Evolutionary conservation across 208 protist species (phyloP), one percentile per base, ranked within the genome.

Genomic region (Leishmania major): DNA sequence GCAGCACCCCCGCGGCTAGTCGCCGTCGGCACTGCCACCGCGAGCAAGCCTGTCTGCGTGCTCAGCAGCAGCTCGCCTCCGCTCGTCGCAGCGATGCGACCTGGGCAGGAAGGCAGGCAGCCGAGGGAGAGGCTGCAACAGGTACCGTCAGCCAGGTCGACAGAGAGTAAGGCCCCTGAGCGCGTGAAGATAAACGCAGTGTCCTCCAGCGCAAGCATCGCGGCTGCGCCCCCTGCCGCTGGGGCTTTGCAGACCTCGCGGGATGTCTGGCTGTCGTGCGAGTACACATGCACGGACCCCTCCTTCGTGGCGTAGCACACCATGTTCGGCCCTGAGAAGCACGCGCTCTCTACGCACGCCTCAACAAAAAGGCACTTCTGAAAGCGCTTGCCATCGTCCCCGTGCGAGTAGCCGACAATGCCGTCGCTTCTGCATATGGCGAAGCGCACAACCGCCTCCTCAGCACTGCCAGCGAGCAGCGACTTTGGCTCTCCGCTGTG

Each of bases 331-430:
- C 71, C 66, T 13, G n/a, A 70, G 4, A 31, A 13, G 40, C 71
- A 77, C n/a, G 77, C 77, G 13, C 11, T 35, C 37, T 40, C 77
- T 45, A 43, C 62, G 3, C 25, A 5, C 31, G 37, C 71, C 15
- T 53, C 37, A 3, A 80, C n/a, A 17, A 60, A 60, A 64, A 85
- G 78, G 70, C 64, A 71, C 35, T 43, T 59, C 53, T 35, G 35
- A 66, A 78, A 81, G 45, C 69, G 17, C 0, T 72, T n/a, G 53
- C 53, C 57, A 13, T 62, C 49, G 19, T 57, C 55, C 10, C 19
- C 19, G 10, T 69, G 82, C 15, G 75, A 60, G 53, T 80, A 85
- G 40, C 82, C 82, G 19, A 59, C 59, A 71, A 85, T 79, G 60
- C 59, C n/a, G 75, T 49, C 60, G 25, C n/a, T 40, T 51, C 15